Evolutionary conservation across 352 stramenopile genomes (phyloP).

Genomic region (Phytophthora colocasiae): DNA sequence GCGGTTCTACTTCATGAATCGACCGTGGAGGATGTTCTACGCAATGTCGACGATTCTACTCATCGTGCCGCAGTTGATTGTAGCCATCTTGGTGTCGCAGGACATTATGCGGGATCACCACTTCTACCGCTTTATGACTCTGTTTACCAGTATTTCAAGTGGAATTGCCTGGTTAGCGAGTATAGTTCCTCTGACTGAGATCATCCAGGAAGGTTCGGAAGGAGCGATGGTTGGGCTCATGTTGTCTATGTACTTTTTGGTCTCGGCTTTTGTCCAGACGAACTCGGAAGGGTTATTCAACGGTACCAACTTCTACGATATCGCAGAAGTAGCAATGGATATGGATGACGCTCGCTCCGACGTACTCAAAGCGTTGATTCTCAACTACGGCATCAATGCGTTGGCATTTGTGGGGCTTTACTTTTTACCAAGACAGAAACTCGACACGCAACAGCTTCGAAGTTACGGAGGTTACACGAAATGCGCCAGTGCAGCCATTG

Average conservation of each 20-base stretch:
- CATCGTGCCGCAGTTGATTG: constrained; percentile 40
- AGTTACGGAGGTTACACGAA: constrained; percentile 74
- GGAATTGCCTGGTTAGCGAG: constrained; percentile 34
- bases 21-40: constrained; percentile 47
- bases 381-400: constrained; percentile 58
- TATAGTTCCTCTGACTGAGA: constrained; percentile 57
- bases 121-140: constrained; percentile 41
- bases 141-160: constrained; percentile 28
- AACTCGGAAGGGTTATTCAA: constrained; percentile 43
- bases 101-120: constrained; percentile 36
- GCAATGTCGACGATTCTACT: constrained; percentile 28
- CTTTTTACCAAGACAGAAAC: constrained; percentile 62
- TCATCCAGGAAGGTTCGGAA: constrained; percentile 62
- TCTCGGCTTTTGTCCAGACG: constrained; percentile 47
- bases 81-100: constrained; percentile 32
- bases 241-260: constrained; percentile 49
- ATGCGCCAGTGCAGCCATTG: constrained; percentile 46
- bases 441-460: constrained; percentile 66
- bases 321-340: constrained; percentile 28
- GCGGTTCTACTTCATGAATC: constrained; percentile 54
- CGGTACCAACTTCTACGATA: constrained; percentile 50
- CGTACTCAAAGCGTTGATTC: constrained; percentile 42
- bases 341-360: constrained; percentile 17
- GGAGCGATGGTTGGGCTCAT: constrained; percentile 56
- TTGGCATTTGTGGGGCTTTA: constrained; percentile 40